phyloP scores from a whole-genome alignment of 306 rosid species.

The Prunus armeniaca region DNA sequence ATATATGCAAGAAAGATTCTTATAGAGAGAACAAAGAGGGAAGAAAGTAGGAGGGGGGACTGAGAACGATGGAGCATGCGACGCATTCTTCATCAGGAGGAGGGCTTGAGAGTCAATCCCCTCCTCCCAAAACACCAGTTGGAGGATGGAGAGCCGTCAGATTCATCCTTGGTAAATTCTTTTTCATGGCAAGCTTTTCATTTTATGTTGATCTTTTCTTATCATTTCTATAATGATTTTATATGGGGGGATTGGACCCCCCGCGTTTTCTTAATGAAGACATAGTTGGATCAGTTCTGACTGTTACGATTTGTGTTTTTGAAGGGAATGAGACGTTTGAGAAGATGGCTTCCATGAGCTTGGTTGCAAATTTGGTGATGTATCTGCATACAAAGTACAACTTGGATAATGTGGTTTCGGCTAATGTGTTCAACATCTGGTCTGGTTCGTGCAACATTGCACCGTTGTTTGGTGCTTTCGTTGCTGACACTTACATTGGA shows the following conservation, averaged over 20 bases:
- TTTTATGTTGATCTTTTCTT: neutral
- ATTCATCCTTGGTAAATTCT: conserved; percentile 47
- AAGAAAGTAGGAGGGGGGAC: neutral
- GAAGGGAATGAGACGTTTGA: conserved; percentile 69
- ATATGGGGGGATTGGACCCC: no score
- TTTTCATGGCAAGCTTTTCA: neutral
- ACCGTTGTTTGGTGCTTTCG: conserved; percentile 51
- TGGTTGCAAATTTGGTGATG: conserved; percentile 49
- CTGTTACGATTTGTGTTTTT: neutral
- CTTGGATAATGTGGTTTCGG: conserved; percentile 41
- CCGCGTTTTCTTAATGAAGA: no score
- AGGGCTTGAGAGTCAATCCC: conserved; percentile 8
- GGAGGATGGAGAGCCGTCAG: conserved; percentile 57
- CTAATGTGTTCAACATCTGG: conserved; percentile 57
- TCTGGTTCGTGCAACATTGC: conserved; percentile 51
- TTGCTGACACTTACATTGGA: conserved; percentile 54
- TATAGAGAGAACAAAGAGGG: neutral
- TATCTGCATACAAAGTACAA: conserved; percentile 56
- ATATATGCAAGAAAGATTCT: neutral
- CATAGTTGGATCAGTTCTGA: no score
- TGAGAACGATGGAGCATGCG: conserved; percentile 16
- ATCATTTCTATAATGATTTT: neutral
- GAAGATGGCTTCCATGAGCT: conserved; percentile 69
- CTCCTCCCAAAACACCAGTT: conserved; percentile 14
- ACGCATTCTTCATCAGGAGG: conserved; percentile 11